These are phyloP conservation scores for Taphrina pruni DNA, from an alignment of 1,139 yeast genomes.

Conservation along the genomic window DNA sequence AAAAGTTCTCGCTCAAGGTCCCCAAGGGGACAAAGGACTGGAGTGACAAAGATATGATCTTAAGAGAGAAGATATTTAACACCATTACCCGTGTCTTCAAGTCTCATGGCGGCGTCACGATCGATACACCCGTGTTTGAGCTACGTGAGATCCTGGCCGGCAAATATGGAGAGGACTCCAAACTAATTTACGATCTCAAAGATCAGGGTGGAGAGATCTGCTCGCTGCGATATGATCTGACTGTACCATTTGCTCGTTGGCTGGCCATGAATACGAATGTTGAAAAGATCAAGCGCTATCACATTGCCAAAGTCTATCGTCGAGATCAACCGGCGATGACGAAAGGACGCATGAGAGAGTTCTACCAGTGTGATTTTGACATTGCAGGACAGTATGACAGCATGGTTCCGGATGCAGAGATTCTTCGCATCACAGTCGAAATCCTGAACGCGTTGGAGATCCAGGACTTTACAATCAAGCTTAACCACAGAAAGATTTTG, in stretches of 20 bases:
- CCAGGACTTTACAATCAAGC: slow-evolving; percentile 82
- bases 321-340: slow-evolving; percentile 99
- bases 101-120: slow-evolving; percentile 96
- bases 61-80: slow-evolving; percentile 83
- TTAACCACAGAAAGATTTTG: slow-evolving; percentile 91
- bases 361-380: slow-evolving; percentile 97
- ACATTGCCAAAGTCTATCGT: slow-evolving; percentile 96
- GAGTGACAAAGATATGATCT: slow-evolving; percentile 97
- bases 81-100: slow-evolving; percentile 77
- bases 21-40: slow-evolving; percentile 63
- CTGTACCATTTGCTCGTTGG: slow-evolving; percentile 96
- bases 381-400: slow-evolving; percentile 88
- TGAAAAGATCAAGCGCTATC: slow-evolving; percentile 87
- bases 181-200: slow-evolving; percentile 89
- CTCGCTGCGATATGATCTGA: slow-evolving; percentile 90
- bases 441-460: slow-evolving; percentile 85
- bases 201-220: slow-evolving; percentile 99
- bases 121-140: slow-evolving; percentile 97
- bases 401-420: slow-evolving; percentile 96
- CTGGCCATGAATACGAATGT: slow-evolving; percentile 89
- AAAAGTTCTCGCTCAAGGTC: slow-evolving; percentile 28
- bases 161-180: slow-evolving; percentile 97
- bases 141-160: slow-evolving; percentile 93
- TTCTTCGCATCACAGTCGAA: slow-evolving; percentile 77
- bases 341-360: slow-evolving; percentile 98